These are phyloP conservation scores for Stephanodiscus triporus DNA, from an alignment of 108 stramenopile species.

Conservation along the genomic window DNA sequence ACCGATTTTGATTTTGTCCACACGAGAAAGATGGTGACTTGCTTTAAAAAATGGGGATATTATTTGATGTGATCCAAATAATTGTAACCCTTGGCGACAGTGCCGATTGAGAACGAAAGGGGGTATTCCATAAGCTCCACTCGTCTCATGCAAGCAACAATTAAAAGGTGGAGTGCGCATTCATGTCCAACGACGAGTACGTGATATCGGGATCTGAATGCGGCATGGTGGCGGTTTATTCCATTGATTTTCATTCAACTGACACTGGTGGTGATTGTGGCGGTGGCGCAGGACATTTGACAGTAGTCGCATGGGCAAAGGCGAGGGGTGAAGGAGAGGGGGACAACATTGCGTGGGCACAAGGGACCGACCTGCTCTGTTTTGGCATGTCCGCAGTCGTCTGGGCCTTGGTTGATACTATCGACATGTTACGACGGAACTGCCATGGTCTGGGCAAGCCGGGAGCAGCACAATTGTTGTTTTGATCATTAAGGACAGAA, in stretches of 20 bases:
- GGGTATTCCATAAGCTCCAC: slow-evolving; percentile 24
- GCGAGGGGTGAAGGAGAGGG: slow-evolving; percentile 4
- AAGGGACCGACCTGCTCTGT: slow-evolving; percentile 62
- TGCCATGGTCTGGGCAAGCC: slow-evolving; percentile 74
- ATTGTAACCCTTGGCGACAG: no score
- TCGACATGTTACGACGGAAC: slow-evolving; percentile 78
- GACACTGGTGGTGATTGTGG: not conserved
- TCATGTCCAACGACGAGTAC: slow-evolving; percentile 72
- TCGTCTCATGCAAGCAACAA: slow-evolving; percentile 60
- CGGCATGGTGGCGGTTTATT: slow-evolving; percentile 68
- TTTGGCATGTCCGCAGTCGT: slow-evolving; percentile 57
- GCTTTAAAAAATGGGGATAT: no score
- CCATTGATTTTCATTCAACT: slow-evolving; percentile 9
- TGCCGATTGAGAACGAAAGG: slow-evolving; percentile 49
- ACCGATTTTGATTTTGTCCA: no score
- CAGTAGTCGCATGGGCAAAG: not conserved
- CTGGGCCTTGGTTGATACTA: slow-evolving; percentile 53
- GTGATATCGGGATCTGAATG: slow-evolving; percentile 74
- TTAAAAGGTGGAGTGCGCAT: slow-evolving; percentile 64
- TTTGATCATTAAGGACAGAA: no score
- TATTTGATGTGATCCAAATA: no score
- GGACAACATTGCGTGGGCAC: slow-evolving; percentile 32
- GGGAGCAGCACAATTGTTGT: slow-evolving; percentile 19
- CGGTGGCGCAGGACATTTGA: not conserved
- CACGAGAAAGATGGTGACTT: no score